These are phyloP conservation scores for Naganishia vishniacii DNA, from an alignment of 768 basidiomycete genomes.

Conservation along the genomic window DNA sequence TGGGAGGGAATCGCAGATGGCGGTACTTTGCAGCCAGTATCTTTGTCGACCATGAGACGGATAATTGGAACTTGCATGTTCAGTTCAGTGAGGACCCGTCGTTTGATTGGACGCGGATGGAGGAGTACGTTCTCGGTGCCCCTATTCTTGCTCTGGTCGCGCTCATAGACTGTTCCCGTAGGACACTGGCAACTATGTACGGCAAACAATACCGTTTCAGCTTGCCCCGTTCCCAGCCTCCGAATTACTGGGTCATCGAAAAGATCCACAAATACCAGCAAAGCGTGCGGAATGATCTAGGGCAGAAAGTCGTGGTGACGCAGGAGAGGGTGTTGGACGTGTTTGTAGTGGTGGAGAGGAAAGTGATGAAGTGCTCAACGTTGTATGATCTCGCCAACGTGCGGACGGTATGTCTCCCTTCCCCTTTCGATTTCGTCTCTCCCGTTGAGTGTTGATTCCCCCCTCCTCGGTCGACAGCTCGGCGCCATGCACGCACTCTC, in stretches of 20 bases:
- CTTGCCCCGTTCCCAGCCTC: not conserved
- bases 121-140: not conserved
- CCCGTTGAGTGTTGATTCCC: too few species aligned
- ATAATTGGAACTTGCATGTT: conserved; percentile 23
- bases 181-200: conserved; percentile 12
- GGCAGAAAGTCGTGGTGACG: not conserved
- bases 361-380: conserved; percentile 22
- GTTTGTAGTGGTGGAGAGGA: conserved; percentile 1
- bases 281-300: conserved; percentile 7
- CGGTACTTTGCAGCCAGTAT: conserved; percentile 6
- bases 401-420: conserved; percentile 14
- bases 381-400: conserved; percentile 19
- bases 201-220: conserved; percentile 25
- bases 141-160: not conserved
- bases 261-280: conserved; percentile 20
- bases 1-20: too few species aligned
- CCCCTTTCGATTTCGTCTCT: too few species aligned
- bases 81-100: conserved; percentile 27
- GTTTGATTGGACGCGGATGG: conserved; percentile 17
- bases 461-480: too few species aligned
- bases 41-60: conserved; percentile 19
- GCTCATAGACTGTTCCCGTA: not conserved
- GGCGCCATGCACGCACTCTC: conserved; percentile 17
- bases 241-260: conserved; percentile 22
- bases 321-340: conserved; percentile 11